Conservation (phyloP, 2,329 filamentous ascomycete species). For the Fusarium sp. region DNA sequence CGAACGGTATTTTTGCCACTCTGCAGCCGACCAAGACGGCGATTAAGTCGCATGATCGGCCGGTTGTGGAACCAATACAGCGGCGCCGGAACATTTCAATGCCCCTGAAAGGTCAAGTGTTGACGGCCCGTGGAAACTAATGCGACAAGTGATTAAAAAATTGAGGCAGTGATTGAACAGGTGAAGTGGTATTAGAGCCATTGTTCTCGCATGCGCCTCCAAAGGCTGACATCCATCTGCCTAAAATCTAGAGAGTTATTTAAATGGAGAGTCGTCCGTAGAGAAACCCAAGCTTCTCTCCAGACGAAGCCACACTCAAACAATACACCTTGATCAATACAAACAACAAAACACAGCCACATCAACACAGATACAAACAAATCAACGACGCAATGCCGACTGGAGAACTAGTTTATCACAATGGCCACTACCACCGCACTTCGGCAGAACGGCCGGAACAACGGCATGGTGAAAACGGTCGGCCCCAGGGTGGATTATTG, state of each 20-base stretch:
- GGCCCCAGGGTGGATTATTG: constrained; percentile 46
- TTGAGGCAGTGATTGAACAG: constrained; percentile 13
- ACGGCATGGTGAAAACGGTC: constrained; percentile 16
- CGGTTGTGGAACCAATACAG: constrained; percentile 28
- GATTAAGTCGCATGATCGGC: constrained; percentile 44
- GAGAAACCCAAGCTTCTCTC: not conserved
- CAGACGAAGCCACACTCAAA: not conserved
- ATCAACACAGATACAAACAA: constrained; percentile 13
- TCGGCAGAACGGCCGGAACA: constrained; percentile 33
- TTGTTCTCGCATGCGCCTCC: constrained; percentile 16
- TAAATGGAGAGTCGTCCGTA: constrained; percentile 16
- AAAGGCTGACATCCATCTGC: constrained; percentile 20
- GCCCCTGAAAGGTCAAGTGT: constrained; percentile 25
- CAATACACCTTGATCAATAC: not conserved
- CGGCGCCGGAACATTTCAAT: constrained; percentile 11
- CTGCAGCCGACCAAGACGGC: constrained; percentile 28
- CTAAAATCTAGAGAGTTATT: constrained; percentile 14
- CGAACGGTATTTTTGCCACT: constrained; percentile 39
- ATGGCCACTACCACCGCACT: constrained; percentile 51
- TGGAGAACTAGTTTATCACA: constrained; percentile 50
- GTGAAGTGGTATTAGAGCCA: constrained; percentile 32
- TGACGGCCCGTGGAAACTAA: constrained; percentile 12
- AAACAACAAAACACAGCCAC: not conserved
- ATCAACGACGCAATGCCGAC: constrained; percentile 35
- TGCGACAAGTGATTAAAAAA: constrained; percentile 21